Base-by-base conservation (phyloP, 148 eudicot genomes). In the Rhododendron williamsianum region DNA sequence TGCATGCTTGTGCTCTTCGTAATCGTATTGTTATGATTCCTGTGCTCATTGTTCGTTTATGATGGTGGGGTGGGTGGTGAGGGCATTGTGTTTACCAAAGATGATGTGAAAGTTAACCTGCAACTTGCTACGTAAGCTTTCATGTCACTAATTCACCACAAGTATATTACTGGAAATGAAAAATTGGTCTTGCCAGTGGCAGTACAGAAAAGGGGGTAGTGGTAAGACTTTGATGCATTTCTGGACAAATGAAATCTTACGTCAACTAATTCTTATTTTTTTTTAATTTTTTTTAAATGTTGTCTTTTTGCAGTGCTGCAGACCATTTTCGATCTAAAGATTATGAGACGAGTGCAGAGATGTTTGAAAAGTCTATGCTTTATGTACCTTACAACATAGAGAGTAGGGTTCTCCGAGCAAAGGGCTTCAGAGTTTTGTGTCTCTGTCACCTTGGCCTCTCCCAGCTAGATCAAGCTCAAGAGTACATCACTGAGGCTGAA, bases 381-480 rank as follows among this genome's bases (percentile, higher is more conserved):
- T 97, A 97, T 92, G 92, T 92, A 56, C 98, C 99, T 79, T 88
- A 88, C 88, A 92, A 92, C 60, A 84, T 90, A 72, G 98, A 93
- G 84, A 92, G 83, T 85, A 93, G 94, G 91, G 87, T 87, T 88
- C 94, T 95, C 82, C 91, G 94, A 91, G 98, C 99, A 65, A 97
- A 97, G 92, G 98, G 99, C 49, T 97, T 89, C 81, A 92, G 99
- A 92, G 95, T 94, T 82, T 85, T 97, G 85, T 92, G 95, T 88
- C 94, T 97, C 65, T 97, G 99, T 89, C 90, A 95, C 89, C 85
- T 97, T 78, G 98, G 93, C 83, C 94, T 95, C 51, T 92, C 94
- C 72, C 98, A 94, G 88, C 96, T 95, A 65, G 98, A 95, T 89
- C 95, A 92, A 92, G 98, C 99, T 83, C 90, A 92, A 90, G 99